A percentile compares a stretch with the other conserved stretches of the same genome.
Conservation (phyloP, 129 eudicot genomes). For the Flaveria robusta region DNA sequence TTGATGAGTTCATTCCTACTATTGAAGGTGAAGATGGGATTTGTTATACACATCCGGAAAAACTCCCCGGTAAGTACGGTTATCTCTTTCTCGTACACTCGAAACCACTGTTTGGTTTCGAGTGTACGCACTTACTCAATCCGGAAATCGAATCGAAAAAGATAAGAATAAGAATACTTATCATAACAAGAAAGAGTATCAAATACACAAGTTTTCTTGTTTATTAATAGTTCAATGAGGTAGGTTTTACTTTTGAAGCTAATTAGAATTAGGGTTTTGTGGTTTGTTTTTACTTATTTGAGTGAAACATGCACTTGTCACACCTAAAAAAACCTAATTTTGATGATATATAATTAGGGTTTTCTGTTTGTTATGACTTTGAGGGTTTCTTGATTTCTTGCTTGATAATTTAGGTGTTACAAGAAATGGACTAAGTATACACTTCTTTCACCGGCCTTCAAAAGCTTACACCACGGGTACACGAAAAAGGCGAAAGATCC, state of each 20-base stretch:
- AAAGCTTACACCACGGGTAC: conserved; percentile 81
- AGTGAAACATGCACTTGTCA: neutral
- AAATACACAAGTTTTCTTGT: neutral
- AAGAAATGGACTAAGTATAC: conserved; percentile 61
- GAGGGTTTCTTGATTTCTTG: neutral
- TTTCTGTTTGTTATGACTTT: neutral
- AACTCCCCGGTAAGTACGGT: conserved; percentile 54
- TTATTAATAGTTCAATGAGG: neutral
- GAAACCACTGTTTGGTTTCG: too few relatives aligned
- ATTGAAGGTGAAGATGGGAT: conserved; percentile 73
- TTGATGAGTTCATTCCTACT: conserved; percentile 70
- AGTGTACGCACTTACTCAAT: too few relatives aligned
- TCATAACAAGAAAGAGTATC: neutral
- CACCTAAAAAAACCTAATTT: conserved; percentile 13
- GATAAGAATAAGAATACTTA: neutral
- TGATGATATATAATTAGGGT: neutral
- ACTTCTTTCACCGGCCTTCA: conserved; percentile 74
- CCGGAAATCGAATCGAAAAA: too few relatives aligned
- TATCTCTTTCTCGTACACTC: neutral
- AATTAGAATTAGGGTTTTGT: neutral
- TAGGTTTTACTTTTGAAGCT: neutral
- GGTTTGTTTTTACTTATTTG: conserved; percentile 8
- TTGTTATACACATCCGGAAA: conserved; percentile 77
- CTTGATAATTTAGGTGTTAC: conserved; percentile 47
- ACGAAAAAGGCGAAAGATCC: conserved; percentile 67